Base-by-base conservation (phyloP, 148 eudicot genomes). In the Cornus florida region DNA sequence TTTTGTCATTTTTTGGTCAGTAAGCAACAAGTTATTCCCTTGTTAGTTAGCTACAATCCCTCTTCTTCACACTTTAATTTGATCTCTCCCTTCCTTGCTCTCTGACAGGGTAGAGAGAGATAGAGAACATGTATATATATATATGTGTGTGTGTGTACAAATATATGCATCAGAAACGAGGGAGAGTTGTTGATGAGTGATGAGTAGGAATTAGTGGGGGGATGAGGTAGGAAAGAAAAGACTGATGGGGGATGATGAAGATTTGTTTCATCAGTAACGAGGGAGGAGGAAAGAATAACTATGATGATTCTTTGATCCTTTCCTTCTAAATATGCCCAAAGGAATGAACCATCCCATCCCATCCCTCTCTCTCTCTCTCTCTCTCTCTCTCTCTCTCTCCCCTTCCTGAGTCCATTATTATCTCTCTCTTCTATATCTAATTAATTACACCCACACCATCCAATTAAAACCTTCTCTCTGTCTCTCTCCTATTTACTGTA, bases 401-500 rank as follows among this genome's bases (percentile, higher is more conserved):
- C n/a, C n/a, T n/a, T 39, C 43, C 7, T 39, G 6, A 39, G 1
- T 43, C 48, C 48, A 43, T 77, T 39, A 10, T 41, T 35, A 35
- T 56, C 43, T 33, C 69, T 75, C 66, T 46, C 13, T 24, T 3
- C 71, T 73, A 28, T 48, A 67, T 53, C 39, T 75, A 3, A 72
- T 23, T n/a, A 57, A 38, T 39, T 78, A 60, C 59, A 24, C 50
- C 28, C 38, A 0, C 38, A 35, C 38, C 38, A 35, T 35, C 38
- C 1, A 28, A 28, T 28, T 28, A 35, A 35, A 35, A 35, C 38
- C 62, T 76, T 78, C 77, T 75, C 80, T 76, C 77, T 60, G 72
- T 33, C 77, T 65, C 82, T 78, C 69, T 50, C 71, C 28, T 24
- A 86, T 84, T 83, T 43, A 78, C 64, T 78, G 70, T 67, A 0